Evolutionary conservation across 2,329 filamentous ascomycete genomes (phyloP), one percentile per base, ranked within the genome.

Genomic region (Ophiocordyceps camponoti-floridani): DNA sequence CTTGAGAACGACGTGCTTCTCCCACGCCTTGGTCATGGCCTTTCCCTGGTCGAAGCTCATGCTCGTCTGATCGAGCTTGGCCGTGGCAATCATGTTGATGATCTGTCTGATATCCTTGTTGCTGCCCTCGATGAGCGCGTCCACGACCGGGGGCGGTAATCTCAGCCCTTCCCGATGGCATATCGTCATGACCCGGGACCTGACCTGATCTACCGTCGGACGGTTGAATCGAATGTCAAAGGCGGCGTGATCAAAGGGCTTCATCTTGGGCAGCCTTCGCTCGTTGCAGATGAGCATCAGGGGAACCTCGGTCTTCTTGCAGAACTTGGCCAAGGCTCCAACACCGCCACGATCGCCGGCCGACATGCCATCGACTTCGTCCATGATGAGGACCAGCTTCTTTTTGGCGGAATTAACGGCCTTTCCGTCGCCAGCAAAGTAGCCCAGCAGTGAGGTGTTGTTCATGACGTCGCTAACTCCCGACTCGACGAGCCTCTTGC

Each of bases 221-320:
- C 88, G 79, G 56, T 82, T 77, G 69, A 98, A 98, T 40, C 79
- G 78, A 50, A 98, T 66, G 51, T 96, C 88, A 55, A 75, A 88
- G 2, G 85, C 81, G 44, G 84, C 82, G 54, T 77, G 76, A 58
- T 96, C 88, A 58, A 98, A 98, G 0, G 91, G 91, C 64, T 89
- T 95, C 91, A 98, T 98, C 71, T 98, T 98, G 28, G 83, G 91
- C 49, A 88, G 67, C 51, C 75, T 79, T 52, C 91, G 82, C 58
- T 98, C 91, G 60, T 98, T 98, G 73, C 91, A 98, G 53, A 98
- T 96, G 45, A 98, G 72, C 52, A 98, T 96, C 58, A 98, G 81
- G 1, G 91, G 91, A 23, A 98, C 79, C 53, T 91, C 79, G 0
- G 88, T 91, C 69, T 94, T 95, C 66, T 84, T 94, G 70, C 89